Conservation (phyloP, 768 basidiomycete species). For the Mycena maculata region DNA sequence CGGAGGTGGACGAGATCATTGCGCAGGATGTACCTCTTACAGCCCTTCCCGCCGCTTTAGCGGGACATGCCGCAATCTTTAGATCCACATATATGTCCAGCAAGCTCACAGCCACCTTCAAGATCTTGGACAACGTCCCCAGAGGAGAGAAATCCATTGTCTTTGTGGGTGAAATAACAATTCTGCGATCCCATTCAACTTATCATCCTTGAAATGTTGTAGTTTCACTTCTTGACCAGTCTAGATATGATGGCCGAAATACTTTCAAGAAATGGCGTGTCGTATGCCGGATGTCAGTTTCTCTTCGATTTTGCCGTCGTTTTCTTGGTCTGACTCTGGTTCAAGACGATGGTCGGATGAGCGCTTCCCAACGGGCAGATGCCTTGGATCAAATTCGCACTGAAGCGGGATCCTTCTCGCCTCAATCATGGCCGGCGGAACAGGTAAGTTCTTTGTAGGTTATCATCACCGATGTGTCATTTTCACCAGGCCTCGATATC, state of each 20-base stretch:
- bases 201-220: neutral
- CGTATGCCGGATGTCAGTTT: slow-evolving; percentile 11
- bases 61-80: neutral
- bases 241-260: slow-evolving; percentile 1
- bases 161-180: neutral
- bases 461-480: too few relatives aligned
- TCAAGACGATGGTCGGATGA: slow-evolving; percentile 18
- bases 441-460: neutral
- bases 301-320: neutral
- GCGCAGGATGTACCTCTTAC: neutral
- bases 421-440: slow-evolving; percentile 22
- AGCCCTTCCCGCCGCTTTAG: neutral
- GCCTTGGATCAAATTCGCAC: slow-evolving; percentile 7
- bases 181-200: neutral
- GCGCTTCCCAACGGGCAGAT: neutral
- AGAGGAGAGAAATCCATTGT: slow-evolving; percentile 1
- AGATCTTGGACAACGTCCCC: neutral
- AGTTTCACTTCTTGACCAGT: slow-evolving; percentile 26
- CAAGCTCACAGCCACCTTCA: neutral
- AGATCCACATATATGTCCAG: slow-evolving; percentile 1
- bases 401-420: slow-evolving; percentile 1
- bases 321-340: too few relatives aligned
- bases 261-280: neutral
- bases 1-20: slow-evolving; percentile 12
- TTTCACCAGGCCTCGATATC: slow-evolving; percentile 12